phyloP scores from a whole-genome alignment of 768 basidiomycete species.

The Tremella mesenterica region DNA sequence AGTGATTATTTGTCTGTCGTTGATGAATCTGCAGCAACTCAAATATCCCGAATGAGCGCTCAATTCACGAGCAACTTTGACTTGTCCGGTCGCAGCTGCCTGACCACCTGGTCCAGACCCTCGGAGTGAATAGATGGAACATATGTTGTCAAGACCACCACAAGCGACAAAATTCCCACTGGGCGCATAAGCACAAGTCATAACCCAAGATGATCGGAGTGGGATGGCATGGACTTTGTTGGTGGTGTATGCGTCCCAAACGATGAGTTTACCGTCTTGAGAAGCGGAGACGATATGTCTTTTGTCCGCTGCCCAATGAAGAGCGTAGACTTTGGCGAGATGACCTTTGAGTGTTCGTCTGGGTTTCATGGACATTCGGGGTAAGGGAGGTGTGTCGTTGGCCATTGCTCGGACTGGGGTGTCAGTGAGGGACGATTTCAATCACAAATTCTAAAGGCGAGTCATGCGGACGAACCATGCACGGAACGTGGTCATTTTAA shows the following conservation, averaged over 20 bases:
- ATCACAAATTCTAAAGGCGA: background rate
- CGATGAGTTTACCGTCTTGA: constrained; percentile 97
- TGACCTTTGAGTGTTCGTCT: constrained; percentile 92
- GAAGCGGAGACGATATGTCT: constrained; percentile 98
- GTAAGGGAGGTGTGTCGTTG: constrained; percentile 86
- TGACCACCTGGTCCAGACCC: constrained; percentile 50
- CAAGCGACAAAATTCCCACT: constrained; percentile 96
- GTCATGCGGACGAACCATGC: background rate
- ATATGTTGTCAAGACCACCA: constrained; percentile 97
- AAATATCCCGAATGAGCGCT: constrained; percentile 98
- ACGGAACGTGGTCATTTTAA: too few species aligned
- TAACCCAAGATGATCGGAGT: constrained; percentile 95
- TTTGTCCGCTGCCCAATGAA: constrained; percentile 98
- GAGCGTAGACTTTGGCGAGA: constrained; percentile 98
- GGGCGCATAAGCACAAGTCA: constrained; percentile 98
- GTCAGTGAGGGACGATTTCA: too few species aligned
- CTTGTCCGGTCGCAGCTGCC: constrained; percentile 46
- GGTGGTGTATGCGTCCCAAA: constrained; percentile 99
- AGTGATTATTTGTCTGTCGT: constrained; percentile 96
- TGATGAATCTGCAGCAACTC: constrained; percentile 96
- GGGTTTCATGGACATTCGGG: constrained; percentile 93
- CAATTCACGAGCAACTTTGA: constrained; percentile 86
- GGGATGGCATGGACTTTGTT: constrained; percentile 99
- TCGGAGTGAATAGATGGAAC: constrained; percentile 92
- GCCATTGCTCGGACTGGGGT: constrained; percentile 91